phyloP scores from a whole-genome alignment of 208 protist species.

The Acanthamoeba quina region DNA sequence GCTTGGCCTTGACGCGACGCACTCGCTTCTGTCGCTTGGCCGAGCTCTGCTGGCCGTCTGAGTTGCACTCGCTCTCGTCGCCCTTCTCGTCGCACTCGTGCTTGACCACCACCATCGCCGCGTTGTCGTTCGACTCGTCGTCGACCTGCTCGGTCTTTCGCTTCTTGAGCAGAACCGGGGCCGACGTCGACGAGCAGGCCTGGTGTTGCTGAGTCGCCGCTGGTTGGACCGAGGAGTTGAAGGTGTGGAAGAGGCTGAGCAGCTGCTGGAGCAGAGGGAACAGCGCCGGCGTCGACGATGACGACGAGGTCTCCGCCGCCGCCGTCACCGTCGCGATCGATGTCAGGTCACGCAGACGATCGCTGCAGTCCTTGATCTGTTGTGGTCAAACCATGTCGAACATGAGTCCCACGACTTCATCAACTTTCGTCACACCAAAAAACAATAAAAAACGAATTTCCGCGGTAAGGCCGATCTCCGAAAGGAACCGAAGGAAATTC shows the following conservation, averaged over 20 bases:
- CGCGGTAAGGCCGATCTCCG: not conserved
- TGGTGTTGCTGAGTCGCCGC: no score
- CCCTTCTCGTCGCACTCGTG: not conserved
- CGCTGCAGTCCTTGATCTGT: slow-evolving; percentile 44
- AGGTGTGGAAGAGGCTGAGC: slow-evolving; percentile 33
- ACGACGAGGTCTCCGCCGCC: not conserved
- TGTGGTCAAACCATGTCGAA: not conserved
- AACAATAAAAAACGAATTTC: not conserved
- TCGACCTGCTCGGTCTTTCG: not conserved
- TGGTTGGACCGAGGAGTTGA: not conserved
- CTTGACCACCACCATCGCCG: not conserved
- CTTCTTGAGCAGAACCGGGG: not conserved
- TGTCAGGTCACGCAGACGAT: not conserved
- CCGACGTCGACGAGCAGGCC: not conserved
- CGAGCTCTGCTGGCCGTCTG: not conserved
- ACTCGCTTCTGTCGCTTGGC: slow-evolving; percentile 1
- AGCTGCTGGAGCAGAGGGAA: slow-evolving; percentile 38
- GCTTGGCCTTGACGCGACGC: not conserved
- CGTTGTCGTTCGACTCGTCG: not conserved
- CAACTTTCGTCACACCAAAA: not conserved
- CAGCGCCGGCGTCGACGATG: not conserved
- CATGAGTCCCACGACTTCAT: not conserved
- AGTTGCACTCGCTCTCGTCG: not conserved
- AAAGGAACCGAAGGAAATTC: not conserved
- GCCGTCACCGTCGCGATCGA: not conserved